These are phyloP conservation scores for Aristolochia contorta DNA, from an alignment of 164 flowering plant species.

Conservation along the genomic window DNA sequence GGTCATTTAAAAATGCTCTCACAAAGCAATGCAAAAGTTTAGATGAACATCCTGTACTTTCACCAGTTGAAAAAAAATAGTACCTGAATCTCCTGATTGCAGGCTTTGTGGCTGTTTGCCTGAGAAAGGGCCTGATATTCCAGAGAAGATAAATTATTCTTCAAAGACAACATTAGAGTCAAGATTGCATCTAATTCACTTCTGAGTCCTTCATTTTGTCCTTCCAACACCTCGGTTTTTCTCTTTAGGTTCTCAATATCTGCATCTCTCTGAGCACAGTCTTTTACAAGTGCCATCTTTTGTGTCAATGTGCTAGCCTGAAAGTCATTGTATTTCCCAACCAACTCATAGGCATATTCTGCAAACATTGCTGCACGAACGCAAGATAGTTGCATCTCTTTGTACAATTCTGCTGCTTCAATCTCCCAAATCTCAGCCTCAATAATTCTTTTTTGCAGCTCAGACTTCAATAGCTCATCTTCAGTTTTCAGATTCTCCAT, in stretches of 20 bases:
- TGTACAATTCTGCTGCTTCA: slow-evolving; percentile 61
- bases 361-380: slow-evolving; percentile 32
- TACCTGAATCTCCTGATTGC: slow-evolving; percentile 31
- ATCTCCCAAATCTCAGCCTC: slow-evolving; percentile 68
- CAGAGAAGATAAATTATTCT: slow-evolving; percentile 43
- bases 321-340: slow-evolving; percentile 41
- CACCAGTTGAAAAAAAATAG: not conserved
- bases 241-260: slow-evolving; percentile 46
- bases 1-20: too few relatives aligned
- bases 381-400: slow-evolving; percentile 34
- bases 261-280: slow-evolving; percentile 24
- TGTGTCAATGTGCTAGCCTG: slow-evolving; percentile 13
- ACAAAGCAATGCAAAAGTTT: too few relatives aligned
- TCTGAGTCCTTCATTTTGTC: slow-evolving; percentile 44
- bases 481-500: slow-evolving; percentile 32
- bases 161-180: slow-evolving; percentile 43
- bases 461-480: slow-evolving; percentile 45
- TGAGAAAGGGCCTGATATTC: slow-evolving; percentile 35
- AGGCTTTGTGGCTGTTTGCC: slow-evolving; percentile 16
- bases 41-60: too few relatives aligned
- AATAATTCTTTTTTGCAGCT: slow-evolving; percentile 35
- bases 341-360: slow-evolving; percentile 55
- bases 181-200: slow-evolving; percentile 40
- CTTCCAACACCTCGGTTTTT: slow-evolving; percentile 38
- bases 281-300: slow-evolving; percentile 7